A percentile compares a stretch with the other conserved stretches of the same genome.
Conservation (phyloP, 805 yeast genomes). For the Clavispora phyllophila region DNA sequence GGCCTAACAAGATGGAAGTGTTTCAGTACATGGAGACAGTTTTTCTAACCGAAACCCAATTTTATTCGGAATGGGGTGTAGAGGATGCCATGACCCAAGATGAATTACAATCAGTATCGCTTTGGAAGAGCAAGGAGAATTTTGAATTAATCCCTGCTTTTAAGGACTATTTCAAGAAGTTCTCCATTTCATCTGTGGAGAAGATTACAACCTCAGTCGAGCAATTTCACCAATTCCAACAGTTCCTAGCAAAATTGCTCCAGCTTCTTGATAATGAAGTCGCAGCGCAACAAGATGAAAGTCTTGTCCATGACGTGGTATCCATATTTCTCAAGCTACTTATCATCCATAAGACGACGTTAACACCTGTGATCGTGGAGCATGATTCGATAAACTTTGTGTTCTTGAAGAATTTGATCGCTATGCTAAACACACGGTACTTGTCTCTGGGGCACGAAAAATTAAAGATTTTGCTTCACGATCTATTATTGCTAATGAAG, state of each 20-base stretch:
- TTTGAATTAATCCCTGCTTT: conserved; percentile 33
- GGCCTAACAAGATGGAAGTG: conserved; percentile 24
- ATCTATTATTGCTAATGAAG: conserved; percentile 52
- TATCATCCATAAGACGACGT: conserved; percentile 50
- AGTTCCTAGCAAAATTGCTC: conserved; percentile 20
- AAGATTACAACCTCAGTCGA: conserved; percentile 16
- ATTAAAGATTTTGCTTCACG: conserved; percentile 53
- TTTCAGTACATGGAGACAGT: conserved; percentile 24
- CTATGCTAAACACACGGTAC: conserved; percentile 39
- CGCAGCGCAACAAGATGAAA: conserved; percentile 2
- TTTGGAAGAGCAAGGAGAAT: conserved; percentile 1
- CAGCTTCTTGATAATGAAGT: conserved; percentile 9
- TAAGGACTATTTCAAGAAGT: conserved; percentile 43
- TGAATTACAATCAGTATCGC: not conserved
- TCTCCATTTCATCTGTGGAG: conserved; percentile 32
- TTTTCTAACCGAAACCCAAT: conserved; percentile 19
- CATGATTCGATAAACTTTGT: conserved; percentile 39
- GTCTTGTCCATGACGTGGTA: conserved; percentile 26
- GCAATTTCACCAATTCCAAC: conserved; percentile 20
- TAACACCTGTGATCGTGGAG: conserved; percentile 40
- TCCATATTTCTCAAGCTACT: conserved; percentile 49
- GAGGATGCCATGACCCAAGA: conserved; percentile 2
- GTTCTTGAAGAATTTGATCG: conserved; percentile 44
- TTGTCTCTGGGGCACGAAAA: conserved; percentile 37
- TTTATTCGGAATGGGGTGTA: conserved; percentile 4